Conservation (phyloP, 1,284 basidiomycete species). For the Pholiota adiposa region DNA sequence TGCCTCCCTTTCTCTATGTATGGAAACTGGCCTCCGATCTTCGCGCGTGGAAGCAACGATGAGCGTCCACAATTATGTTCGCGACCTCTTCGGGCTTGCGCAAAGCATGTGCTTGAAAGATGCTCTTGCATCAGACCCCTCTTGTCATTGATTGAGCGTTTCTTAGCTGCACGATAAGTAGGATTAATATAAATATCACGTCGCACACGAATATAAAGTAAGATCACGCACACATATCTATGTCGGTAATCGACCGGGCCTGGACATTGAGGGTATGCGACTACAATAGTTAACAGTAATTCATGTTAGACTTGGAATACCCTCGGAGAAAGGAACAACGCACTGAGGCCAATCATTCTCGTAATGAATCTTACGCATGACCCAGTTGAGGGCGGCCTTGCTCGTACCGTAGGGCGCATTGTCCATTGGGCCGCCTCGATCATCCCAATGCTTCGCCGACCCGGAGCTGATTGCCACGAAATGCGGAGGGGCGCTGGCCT, state of each 20-base stretch:
- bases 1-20: neutral
- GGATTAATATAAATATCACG: no score
- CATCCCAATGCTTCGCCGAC: neutral
- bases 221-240: neutral
- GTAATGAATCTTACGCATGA: conserved; percentile 6
- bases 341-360: conserved; percentile 14
- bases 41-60: neutral
- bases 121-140: neutral
- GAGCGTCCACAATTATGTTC: neutral
- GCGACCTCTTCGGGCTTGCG: neutral
- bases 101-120: neutral
- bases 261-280: neutral
- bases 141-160: neutral
- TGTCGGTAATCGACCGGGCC: conserved; percentile 5
- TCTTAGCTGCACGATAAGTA: neutral
- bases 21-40: neutral
- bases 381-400: conserved; percentile 3
- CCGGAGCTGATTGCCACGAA: neutral
- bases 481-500: neutral
- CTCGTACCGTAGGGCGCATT: neutral
- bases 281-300: neutral
- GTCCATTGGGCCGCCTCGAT: neutral
- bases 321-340: neutral
- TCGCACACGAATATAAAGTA: neutral
- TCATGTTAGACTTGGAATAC: neutral